phyloP scores from a whole-genome alignment of 805 yeast genomes.

The Myxozyma geophila region DNA sequence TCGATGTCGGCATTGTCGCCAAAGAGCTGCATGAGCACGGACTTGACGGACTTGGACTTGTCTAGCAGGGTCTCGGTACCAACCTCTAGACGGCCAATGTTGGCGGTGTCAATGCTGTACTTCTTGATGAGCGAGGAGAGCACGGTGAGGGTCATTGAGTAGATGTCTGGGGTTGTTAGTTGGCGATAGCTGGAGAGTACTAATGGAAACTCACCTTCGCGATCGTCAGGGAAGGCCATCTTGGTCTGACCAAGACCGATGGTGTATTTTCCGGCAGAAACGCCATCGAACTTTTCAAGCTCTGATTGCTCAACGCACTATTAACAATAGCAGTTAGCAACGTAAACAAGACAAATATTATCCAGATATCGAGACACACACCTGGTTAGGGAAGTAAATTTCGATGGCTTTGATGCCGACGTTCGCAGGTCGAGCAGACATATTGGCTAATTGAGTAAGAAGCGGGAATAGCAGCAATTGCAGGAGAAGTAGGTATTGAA shows the following conservation, averaged over 20 bases:
- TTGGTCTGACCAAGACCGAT: constrained; percentile 98
- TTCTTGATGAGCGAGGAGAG: constrained; percentile 74
- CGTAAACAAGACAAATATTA: neutral
- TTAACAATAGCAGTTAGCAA: constrained; percentile 1
- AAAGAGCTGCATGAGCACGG: constrained; percentile 92
- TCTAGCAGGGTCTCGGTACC: constrained; percentile 97
- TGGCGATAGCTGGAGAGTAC: neutral
- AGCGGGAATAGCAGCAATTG: neutral
- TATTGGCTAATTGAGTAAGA: constrained; percentile 8
- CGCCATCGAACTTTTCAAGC: constrained; percentile 80
- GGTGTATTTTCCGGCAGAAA: constrained; percentile 93
- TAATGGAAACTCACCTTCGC: constrained; percentile 55
- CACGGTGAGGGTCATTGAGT: constrained; percentile 92
- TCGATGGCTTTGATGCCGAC: constrained; percentile 97
- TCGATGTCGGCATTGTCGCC: constrained; percentile 89
- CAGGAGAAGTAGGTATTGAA: neutral
- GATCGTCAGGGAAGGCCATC: constrained; percentile 96
- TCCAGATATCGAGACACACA: constrained; percentile 39
- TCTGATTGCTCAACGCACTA: constrained; percentile 84
- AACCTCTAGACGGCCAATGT: constrained; percentile 93
- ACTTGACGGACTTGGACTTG: constrained; percentile 94
- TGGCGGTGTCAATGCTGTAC: constrained; percentile 77
- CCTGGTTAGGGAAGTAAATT: constrained; percentile 82
- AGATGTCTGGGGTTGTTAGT: constrained; percentile 60
- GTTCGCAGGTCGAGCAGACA: constrained; percentile 62